Base-by-base conservation (phyloP, 176 grass and related monocot species). In the Miscanthus lutarioriparius region DNA sequence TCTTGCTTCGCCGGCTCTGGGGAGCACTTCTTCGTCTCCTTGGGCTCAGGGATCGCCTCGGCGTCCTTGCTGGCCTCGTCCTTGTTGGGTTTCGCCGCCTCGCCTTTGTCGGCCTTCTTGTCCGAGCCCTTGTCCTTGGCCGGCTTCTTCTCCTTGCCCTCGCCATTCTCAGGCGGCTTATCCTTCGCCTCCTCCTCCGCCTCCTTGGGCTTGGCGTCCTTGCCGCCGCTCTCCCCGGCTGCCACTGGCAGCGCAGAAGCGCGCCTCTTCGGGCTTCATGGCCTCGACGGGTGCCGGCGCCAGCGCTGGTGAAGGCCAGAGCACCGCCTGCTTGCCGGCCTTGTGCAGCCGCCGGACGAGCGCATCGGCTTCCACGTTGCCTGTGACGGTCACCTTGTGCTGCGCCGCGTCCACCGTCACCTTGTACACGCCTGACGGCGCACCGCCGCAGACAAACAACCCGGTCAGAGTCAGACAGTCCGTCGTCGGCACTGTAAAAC, bases 341-440 rank as follows among this genome's bases (percentile, higher is more conserved):
- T 93, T 98, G 63, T 81, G 77, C 82, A 98, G 87, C 27, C 90
- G 84, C 63, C 80, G 77, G 61, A 95, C n/a, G 17, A 95, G 87
- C n/a, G 53, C 87, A 36, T 89, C 83, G 33, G 80, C 80, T 61
- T 64, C 68, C 0, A 93, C 83, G 48, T 77, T 91, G 44, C 93
- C 85, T 6, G 85, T 93, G 25, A 95, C 93, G 0, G 77, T 71
- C n/a, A 93, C 95, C 91, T 91, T 98, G 85, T 95, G 90, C 82
- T 93, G 92, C 77, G 69, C 80, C 41, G 92, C 88, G 86, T 95
- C 96, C 19, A 98, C 75, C 7, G 77, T 74, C 66, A 91, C 84
- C 77, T 89, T 92, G 87, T 87, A 87, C 78, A 98, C 91, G 2
- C 91, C 95, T 97, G 36, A 59, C 0, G 3, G 45, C 14, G 14